A percentile compares a stretch with the other conserved stretches of the same genome.
phyloP scores from a whole-genome alignment of 495 filamentous ascomycete genomes.

The Lasiosphaeriaceae sp. region DNA sequence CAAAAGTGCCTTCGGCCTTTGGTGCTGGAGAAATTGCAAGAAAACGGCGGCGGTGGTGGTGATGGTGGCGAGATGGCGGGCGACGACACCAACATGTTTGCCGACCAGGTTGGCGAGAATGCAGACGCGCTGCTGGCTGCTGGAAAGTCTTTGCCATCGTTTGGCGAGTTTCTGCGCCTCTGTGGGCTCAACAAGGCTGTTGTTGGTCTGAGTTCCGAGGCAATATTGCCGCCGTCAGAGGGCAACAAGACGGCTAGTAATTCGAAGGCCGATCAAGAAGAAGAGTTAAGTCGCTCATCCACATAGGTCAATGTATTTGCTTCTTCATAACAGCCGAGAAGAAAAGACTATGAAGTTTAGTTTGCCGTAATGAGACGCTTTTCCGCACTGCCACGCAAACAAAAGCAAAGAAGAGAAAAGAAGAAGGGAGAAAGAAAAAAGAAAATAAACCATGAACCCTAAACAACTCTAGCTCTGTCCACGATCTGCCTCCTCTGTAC shows the following conservation, averaged over 20 bases:
- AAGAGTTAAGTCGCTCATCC: too few species aligned
- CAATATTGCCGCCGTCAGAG: too few species aligned
- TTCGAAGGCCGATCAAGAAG: too few species aligned
- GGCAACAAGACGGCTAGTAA: too few species aligned
- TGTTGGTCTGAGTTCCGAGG: neutral
- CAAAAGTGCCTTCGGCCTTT: constrained; percentile 20
- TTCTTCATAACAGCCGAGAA: too few species aligned
- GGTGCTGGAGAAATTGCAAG: constrained; percentile 5
- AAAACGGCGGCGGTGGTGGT: neutral
- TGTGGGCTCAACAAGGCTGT: neutral
- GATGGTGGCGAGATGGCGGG: neutral
- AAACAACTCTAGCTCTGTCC: neutral
- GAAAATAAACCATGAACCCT: neutral
- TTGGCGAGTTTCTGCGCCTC: neutral
- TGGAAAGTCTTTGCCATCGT: neutral
- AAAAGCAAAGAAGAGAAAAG: too few species aligned
- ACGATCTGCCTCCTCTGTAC: neutral
- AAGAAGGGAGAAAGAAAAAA: too few species aligned
- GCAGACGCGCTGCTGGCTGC: neutral
- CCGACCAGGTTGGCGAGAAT: neutral
- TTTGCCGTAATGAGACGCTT: too few species aligned
- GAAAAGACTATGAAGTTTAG: too few species aligned
- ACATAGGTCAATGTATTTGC: too few species aligned
- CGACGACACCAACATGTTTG: neutral
- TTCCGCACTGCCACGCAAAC: too few species aligned